Evolutionary conservation across 768 basidiomycete species (phyloP).

Genomic region (Rhizopogon salebrosus): DNA sequence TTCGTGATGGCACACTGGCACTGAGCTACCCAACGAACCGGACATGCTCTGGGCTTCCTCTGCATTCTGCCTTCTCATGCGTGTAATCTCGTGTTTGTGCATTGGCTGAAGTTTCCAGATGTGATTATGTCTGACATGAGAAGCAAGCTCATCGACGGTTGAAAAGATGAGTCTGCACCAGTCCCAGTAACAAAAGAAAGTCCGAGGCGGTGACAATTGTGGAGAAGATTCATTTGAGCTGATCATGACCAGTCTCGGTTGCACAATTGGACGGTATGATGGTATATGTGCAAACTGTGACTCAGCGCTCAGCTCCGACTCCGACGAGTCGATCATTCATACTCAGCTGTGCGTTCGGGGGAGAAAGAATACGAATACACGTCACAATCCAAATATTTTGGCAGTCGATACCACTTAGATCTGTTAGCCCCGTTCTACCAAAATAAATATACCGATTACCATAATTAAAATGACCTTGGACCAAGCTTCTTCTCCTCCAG

Average conservation of each 20-base stretch:
- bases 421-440: no score
- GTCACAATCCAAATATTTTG: no score
- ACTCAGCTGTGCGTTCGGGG: no score
- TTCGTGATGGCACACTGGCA: background rate
- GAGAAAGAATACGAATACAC: no score
- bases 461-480: no score
- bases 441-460: no score
- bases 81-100: constrained; percentile 37
- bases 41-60: constrained; percentile 18
- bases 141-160: constrained; percentile 31
- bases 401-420: no score
- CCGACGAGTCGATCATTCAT: no score
- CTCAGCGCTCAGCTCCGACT: no score
- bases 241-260: background rate
- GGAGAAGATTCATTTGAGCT: constrained; percentile 1
- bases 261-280: no score
- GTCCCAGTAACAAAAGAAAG: constrained; percentile 45
- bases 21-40: background rate
- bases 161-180: constrained; percentile 45
- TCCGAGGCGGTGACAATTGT: constrained; percentile 4
- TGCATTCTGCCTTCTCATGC: constrained; percentile 31
- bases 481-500: no score
- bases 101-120: constrained; percentile 40
- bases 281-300: no score
- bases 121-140: constrained; percentile 47